Conservation (phyloP, 1,139 yeast species). For the Yamadazyma atlantica region DNA sequence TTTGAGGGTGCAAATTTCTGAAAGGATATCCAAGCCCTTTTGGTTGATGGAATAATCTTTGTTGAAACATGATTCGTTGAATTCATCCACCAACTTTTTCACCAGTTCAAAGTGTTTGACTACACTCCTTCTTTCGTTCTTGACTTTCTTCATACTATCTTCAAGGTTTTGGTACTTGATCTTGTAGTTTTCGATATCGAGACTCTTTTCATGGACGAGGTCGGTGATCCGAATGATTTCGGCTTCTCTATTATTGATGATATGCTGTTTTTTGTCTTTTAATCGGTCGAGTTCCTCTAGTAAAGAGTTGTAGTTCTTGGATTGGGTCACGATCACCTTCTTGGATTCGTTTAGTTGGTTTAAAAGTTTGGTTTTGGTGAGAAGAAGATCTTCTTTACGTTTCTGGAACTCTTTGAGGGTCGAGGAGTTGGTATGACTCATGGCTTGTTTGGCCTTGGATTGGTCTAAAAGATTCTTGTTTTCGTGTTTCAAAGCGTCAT, state of each 20-base stretch:
- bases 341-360: slow-evolving; percentile 26
- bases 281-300: slow-evolving; percentile 2
- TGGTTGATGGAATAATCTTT: slow-evolving; percentile 34
- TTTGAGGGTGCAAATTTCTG: slow-evolving; percentile 23
- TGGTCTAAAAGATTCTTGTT: slow-evolving; percentile 33
- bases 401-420: slow-evolving; percentile 16
- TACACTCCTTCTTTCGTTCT: slow-evolving; percentile 29
- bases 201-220: background rate
- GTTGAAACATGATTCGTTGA: slow-evolving; percentile 29
- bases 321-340: slow-evolving; percentile 16
- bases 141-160: slow-evolving; percentile 22
- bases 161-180: slow-evolving; percentile 25
- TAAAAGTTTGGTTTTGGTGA: slow-evolving; percentile 32
- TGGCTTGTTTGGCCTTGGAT: slow-evolving; percentile 23
- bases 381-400: slow-evolving; percentile 24
- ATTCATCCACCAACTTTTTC: slow-evolving; percentile 29
- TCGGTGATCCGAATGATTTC: background rate
- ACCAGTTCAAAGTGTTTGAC: slow-evolving; percentile 18
- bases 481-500: slow-evolving; percentile 25
- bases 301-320: slow-evolving; percentile 7
- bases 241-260: background rate
- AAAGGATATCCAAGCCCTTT: slow-evolving; percentile 27
- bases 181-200: slow-evolving; percentile 3
- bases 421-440: slow-evolving; percentile 6
- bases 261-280: background rate